Percentiles rank a stretch among this genome's conserved stretches.
These are phyloP conservation scores for Xylaria polymorpha DNA, from an alignment of 2,329 filamentous ascomycete species.

Conservation along the genomic window DNA sequence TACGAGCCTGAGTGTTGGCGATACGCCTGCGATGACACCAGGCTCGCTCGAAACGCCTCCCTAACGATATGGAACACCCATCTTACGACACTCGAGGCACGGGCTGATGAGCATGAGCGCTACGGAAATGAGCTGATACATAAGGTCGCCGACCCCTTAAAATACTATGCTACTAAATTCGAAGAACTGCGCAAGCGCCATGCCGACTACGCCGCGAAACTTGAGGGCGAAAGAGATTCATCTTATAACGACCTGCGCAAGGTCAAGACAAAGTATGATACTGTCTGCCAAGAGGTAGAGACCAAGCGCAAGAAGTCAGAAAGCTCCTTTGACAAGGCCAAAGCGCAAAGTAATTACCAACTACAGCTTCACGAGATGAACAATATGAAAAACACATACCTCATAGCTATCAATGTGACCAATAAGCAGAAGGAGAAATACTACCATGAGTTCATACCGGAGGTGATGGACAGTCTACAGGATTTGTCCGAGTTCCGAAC, in stretches of 20 bases:
- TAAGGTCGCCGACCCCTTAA: conserved; percentile 88
- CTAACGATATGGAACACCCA: conserved; percentile 98
- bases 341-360: conserved; percentile 90
- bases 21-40: conserved; percentile 91
- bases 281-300: conserved; percentile 93
- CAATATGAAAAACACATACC: conserved; percentile 97
- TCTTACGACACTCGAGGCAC: conserved; percentile 86
- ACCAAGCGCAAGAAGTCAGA: conserved; percentile 94
- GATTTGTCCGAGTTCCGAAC: conserved; percentile 92
- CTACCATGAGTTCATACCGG: conserved; percentile 96
- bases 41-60: conserved; percentile 96
- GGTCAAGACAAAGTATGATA: conserved; percentile 92
- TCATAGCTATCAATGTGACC: conserved; percentile 94
- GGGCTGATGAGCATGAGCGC: conserved; percentile 88
- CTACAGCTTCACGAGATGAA: conserved; percentile 96
- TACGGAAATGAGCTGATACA: conserved; percentile 82
- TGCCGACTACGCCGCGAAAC: conserved; percentile 85
- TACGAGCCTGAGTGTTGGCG: conserved; percentile 88
- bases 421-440: conserved; percentile 98
- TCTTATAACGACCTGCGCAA: conserved; percentile 90
- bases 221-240: conserved; percentile 88
- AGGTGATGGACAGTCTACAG: conserved; percentile 91
- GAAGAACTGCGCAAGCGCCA: conserved; percentile 95
- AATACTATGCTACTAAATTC: conserved; percentile 77
- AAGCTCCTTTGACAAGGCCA: conserved; percentile 91